phyloP scores from a whole-genome alignment of 208 protist genomes.

The Acanthamoeba castellanii region DNA sequence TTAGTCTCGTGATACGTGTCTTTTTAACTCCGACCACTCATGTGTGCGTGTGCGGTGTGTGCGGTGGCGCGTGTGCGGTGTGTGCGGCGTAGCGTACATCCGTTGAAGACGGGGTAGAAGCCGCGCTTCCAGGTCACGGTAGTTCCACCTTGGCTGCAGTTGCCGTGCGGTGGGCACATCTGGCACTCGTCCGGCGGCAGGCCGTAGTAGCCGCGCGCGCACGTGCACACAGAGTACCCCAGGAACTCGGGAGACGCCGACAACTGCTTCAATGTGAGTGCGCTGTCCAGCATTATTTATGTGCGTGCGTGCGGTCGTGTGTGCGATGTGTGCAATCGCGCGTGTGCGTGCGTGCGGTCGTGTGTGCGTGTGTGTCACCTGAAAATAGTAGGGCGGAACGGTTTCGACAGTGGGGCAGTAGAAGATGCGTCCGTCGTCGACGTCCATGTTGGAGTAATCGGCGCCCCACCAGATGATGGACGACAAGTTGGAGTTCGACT shows the following conservation, averaged over 20 bases:
- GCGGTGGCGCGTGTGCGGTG: too few species aligned
- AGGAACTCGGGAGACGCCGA: neutral
- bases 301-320: too few species aligned
- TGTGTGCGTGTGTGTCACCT: neutral
- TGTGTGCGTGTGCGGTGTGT: too few species aligned
- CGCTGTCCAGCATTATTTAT: neutral
- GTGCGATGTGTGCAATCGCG: neutral
- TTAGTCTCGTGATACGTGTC: too few species aligned
- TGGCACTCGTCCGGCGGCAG: neutral
- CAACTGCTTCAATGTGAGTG: neutral
- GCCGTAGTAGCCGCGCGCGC: constrained; percentile 25
- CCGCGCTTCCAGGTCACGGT: constrained; percentile 25
- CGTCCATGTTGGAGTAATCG: constrained; percentile 7
- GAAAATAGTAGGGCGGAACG: constrained; percentile 2
- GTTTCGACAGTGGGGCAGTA: neutral
- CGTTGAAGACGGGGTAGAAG: constrained; percentile 55
- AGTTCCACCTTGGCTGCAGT: neutral
- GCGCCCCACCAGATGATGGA: neutral
- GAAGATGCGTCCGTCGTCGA: constrained; percentile 33
- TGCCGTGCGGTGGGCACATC: constrained; percentile 3
- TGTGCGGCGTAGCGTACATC: neutral
- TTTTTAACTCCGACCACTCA: too few species aligned
- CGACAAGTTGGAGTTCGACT: too few species aligned
- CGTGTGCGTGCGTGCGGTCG: neutral
- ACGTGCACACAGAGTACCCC: neutral